Percentiles rank a stretch among this genome's conserved stretches.
These are phyloP conservation scores for Laburnicola sp. DNA, from an alignment of 2,329 filamentous ascomycete genomes.

Conservation along the genomic window DNA sequence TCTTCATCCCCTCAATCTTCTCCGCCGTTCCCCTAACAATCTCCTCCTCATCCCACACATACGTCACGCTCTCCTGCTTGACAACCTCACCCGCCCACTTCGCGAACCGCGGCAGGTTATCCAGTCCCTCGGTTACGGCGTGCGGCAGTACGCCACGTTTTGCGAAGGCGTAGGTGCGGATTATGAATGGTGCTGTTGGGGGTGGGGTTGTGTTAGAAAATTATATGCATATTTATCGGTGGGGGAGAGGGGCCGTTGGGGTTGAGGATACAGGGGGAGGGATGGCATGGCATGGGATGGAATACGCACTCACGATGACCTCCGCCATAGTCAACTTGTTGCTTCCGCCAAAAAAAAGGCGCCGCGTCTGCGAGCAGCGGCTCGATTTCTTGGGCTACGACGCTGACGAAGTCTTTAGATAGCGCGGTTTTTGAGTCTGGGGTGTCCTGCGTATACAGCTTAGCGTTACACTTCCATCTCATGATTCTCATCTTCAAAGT, in stretches of 20 bases:
- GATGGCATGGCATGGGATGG: no score
- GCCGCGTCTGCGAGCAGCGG: conserved; percentile 60
- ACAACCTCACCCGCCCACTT: conserved; percentile 67
- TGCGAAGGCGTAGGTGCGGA: conserved; percentile 60
- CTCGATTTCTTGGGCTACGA: conserved; percentile 71
- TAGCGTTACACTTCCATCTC: conserved; percentile 47
- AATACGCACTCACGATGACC: conserved; percentile 56
- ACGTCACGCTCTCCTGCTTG: conserved; percentile 66
- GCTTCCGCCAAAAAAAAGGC: conserved; percentile 52
- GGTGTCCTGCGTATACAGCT: no score
- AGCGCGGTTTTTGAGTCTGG: conserved; percentile 21
- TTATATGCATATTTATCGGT: no score
- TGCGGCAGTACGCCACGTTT: conserved; percentile 60
- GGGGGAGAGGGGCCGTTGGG: no score
- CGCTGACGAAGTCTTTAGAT: conserved; percentile 56
- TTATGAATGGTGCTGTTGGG: conserved; percentile 62
- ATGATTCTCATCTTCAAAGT: conserved; percentile 54
- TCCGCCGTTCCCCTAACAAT: conserved; percentile 24
- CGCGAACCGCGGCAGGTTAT: conserved; percentile 66
- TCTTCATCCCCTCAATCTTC: conserved; percentile 32
- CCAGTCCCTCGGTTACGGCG: conserved; percentile 53
- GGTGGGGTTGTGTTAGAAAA: no score
- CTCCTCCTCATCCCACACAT: conserved; percentile 39
- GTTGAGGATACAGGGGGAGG: no score
- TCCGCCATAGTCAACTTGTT: conserved; percentile 70